These are phyloP conservation scores for Erysiphe pulchra DNA, from an alignment of 2,329 filamentous ascomycete genomes.

Conservation along the genomic window DNA sequence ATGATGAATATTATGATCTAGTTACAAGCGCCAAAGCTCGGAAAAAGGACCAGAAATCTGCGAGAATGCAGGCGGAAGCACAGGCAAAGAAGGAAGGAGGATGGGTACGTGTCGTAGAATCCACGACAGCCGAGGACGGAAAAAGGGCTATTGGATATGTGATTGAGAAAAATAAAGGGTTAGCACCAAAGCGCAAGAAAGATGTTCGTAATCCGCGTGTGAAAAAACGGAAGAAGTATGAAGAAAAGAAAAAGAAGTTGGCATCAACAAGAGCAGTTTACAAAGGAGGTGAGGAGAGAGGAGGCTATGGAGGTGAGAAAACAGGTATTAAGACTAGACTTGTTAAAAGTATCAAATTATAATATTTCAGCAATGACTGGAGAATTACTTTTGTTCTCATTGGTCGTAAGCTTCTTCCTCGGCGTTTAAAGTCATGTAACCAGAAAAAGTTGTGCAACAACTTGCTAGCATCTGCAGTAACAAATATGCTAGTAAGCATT, in stretches of 20 bases:
- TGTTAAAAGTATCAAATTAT: slow-evolving; percentile 83
- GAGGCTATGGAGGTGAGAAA: slow-evolving; percentile 73
- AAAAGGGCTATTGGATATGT: slow-evolving; percentile 82
- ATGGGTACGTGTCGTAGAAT: slow-evolving; percentile 34
- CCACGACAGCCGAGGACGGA: slow-evolving; percentile 52
- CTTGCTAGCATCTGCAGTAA: too few relatives aligned
- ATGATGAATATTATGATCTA: slow-evolving; percentile 75
- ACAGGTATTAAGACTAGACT: slow-evolving; percentile 88
- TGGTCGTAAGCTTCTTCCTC: too few relatives aligned
- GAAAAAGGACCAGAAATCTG: slow-evolving; percentile 48
- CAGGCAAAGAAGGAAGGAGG: slow-evolving; percentile 35
- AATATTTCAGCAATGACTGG: not conserved
- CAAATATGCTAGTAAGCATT: too few relatives aligned
- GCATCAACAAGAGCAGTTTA: slow-evolving; percentile 65
- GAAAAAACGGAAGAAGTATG: slow-evolving; percentile 94
- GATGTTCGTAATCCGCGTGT: slow-evolving; percentile 83
- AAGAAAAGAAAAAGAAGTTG: slow-evolving; percentile 94
- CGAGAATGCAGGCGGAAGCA: slow-evolving; percentile 27
- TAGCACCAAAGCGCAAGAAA: slow-evolving; percentile 77
- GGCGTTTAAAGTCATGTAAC: too few relatives aligned
- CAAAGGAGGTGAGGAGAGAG: slow-evolving; percentile 59
- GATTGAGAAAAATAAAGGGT: slow-evolving; percentile 94
- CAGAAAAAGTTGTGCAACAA: too few relatives aligned
- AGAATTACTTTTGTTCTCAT: too few relatives aligned
- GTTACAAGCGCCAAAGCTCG: slow-evolving; percentile 41